A percentile compares a stretch with the other conserved stretches of the same genome.
Conservation (phyloP, 2,329 filamentous ascomycete genomes). For the Colletotrichum coccodes region DNA sequence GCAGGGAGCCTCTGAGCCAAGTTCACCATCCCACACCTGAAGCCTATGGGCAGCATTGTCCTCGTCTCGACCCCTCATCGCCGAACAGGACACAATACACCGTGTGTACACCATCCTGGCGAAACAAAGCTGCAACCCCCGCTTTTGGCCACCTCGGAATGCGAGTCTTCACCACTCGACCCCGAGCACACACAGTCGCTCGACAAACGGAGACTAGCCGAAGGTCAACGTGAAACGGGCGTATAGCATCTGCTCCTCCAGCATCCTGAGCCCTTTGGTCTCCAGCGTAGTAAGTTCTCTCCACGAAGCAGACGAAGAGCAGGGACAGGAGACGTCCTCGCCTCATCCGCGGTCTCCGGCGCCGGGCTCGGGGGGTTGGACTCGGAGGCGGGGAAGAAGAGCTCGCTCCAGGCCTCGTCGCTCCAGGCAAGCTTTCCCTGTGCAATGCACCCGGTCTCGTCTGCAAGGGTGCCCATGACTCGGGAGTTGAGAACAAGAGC, state of each 20-base stretch:
- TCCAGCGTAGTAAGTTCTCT: constrained; percentile 38
- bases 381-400: constrained; percentile 40
- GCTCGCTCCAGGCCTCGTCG: constrained; percentile 59
- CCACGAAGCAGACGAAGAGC: neutral
- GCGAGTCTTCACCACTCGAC: constrained; percentile 48
- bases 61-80: constrained; percentile 18
- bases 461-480: constrained; percentile 51
- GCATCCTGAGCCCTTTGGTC: constrained; percentile 51
- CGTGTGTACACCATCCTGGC: constrained; percentile 17
- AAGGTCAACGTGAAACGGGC: constrained; percentile 64
- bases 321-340: constrained; percentile 9
- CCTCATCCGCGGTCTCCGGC: neutral
- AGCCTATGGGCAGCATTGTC: neutral
- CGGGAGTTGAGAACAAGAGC: constrained; percentile 50
- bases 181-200: constrained; percentile 52
- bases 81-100: neutral
- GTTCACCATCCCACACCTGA: neutral
- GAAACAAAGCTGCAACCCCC: constrained; percentile 28
- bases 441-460: constrained; percentile 66
- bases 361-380: neutral
- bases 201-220: constrained; percentile 57
- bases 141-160: constrained; percentile 12
- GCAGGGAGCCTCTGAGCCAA: neutral
- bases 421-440: constrained; percentile 64
- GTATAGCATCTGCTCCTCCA: constrained; percentile 63